Percentiles rank a stretch among this genome's conserved stretches.
phyloP scores from a whole-genome alignment of 176 grass and related monocot genomes.

The Carex cristatella region DNA sequence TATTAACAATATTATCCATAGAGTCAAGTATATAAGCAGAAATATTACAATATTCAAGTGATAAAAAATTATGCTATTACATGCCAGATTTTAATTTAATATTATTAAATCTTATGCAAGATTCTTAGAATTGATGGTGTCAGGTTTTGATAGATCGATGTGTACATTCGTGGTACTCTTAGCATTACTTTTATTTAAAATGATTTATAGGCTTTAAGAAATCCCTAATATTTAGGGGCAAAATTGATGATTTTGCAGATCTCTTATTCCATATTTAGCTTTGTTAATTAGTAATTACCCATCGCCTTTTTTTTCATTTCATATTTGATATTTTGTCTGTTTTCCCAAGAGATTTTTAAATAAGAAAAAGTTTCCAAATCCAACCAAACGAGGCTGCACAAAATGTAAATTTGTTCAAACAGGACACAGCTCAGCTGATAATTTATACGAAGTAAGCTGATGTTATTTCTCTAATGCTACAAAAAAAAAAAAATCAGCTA shows the following conservation, averaged over 20 bases:
- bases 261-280: conserved; percentile 1
- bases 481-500: neutral
- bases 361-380: neutral
- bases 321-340: neutral
- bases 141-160: neutral
- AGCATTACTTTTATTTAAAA: neutral
- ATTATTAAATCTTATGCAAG: neutral
- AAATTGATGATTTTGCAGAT: neutral
- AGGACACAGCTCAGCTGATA: neutral
- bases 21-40: neutral
- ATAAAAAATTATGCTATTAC: neutral
- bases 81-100: neutral
- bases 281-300: neutral
- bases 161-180: neutral
- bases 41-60: neutral
- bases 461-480: too few relatives aligned
- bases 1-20: neutral
- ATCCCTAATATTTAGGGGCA: conserved; percentile 4
- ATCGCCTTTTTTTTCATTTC: neutral
- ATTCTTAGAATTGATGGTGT: neutral
- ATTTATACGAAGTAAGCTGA: neutral
- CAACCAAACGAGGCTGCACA: neutral
- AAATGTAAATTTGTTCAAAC: neutral
- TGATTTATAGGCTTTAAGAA: neutral
- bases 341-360: neutral